These are phyloP conservation scores for Xylaria flabelliformis DNA, from an alignment of 495 filamentous ascomycete genomes.

Conservation along the genomic window DNA sequence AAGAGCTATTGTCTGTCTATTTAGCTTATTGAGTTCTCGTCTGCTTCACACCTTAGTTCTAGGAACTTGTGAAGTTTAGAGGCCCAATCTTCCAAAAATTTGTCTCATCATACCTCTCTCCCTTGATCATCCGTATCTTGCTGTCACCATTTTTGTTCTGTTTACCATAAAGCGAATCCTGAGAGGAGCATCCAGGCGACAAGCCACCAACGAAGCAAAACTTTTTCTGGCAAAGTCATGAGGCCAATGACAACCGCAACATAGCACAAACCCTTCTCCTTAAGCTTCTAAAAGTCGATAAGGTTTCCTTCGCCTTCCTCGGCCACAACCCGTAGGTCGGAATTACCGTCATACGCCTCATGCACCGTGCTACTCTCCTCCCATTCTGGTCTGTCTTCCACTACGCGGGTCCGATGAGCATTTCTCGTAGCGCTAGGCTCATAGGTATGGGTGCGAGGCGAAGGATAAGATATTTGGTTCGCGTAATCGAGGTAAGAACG, in stretches of 20 bases:
- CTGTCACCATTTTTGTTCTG: not conserved
- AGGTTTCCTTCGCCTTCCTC: slow-evolving; percentile 12
- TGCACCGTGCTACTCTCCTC: slow-evolving; percentile 7
- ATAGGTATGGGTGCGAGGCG: not conserved
- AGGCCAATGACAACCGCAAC: not conserved
- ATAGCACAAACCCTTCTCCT: not conserved
- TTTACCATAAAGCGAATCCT: not conserved
- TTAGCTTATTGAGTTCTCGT: not conserved
- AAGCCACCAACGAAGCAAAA: not conserved
- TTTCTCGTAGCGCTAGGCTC: not conserved
- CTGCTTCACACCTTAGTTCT: not conserved
- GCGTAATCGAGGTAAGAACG: not conserved
- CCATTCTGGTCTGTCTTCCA: slow-evolving; percentile 22
- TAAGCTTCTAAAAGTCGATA: slow-evolving; percentile 12
- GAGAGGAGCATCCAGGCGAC: not conserved
- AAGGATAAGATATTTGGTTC: not conserved
- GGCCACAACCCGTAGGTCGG: not conserved
- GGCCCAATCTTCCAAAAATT: not conserved
- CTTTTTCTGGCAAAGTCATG: not conserved
- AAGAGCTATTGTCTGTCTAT: slow-evolving; percentile 3
- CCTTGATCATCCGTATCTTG: not conserved
- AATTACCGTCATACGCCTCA: not conserved
- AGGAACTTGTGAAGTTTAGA: not conserved
- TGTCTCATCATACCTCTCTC: not conserved
- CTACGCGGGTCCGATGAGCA: not conserved